Conservation (phyloP, 75 land plant species). For the Gnetum montanum region DNA sequence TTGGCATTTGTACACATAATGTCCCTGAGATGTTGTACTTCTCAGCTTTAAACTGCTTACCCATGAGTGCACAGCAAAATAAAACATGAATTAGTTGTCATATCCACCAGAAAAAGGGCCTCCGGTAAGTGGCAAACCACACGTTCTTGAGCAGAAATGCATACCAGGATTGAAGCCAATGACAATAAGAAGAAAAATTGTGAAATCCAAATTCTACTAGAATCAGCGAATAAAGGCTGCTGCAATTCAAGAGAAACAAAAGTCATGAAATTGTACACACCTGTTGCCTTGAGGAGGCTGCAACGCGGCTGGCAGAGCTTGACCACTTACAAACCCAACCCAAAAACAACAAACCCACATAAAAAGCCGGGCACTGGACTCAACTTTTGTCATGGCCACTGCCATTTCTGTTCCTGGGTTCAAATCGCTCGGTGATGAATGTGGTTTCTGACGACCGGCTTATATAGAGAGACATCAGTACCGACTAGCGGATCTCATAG, state of each 20-base stretch:
- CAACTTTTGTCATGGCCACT: too few species aligned
- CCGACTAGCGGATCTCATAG: too few species aligned
- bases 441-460: too few species aligned
- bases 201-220: background rate
- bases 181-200: background rate
- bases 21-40: conserved; percentile 6
- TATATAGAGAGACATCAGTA: too few species aligned
- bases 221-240: background rate
- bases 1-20: conserved; percentile 5
- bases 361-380: too few species aligned
- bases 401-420: too few species aligned
- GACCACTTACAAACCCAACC: too few species aligned
- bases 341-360: too few species aligned
- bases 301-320: background rate
- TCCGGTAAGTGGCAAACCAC: too few species aligned
- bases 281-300: conserved; percentile 1
- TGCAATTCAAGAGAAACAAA: background rate
- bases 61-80: background rate
- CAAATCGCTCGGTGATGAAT: too few species aligned
- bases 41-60: background rate
- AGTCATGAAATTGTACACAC: background rate
- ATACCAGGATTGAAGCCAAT: background rate
- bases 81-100: background rate
- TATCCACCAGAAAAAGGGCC: background rate
- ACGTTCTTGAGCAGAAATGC: too few species aligned